Percentiles rank a stretch among this genome's conserved stretches.
phyloP scores from a whole-genome alignment of 345 rosid genomes.

The Salix exigua region DNA sequence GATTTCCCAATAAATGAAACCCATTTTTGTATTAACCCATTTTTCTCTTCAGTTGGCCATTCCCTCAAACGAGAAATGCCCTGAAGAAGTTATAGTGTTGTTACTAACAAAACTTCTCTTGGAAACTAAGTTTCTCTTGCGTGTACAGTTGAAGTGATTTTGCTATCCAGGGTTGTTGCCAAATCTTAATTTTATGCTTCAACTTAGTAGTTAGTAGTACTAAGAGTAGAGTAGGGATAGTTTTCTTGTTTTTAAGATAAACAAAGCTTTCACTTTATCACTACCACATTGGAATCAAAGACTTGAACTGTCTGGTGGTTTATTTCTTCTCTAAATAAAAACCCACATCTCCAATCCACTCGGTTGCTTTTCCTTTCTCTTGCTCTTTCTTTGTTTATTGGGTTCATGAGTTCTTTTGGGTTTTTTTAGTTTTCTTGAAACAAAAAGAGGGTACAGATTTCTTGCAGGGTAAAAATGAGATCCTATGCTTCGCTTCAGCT shows the following conservation, averaged over 20 bases:
- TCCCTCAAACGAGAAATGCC: too few relatives aligned
- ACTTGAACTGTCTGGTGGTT: constrained; percentile 8
- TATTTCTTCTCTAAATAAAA: constrained; percentile 7
- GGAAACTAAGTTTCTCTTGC: constrained; percentile 58
- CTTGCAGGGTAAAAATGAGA: constrained; percentile 39
- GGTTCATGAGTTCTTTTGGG: constrained; percentile 33
- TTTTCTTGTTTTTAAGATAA: constrained; percentile 9
- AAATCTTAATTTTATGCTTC: constrained; percentile 42
- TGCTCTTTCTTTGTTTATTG: neutral
- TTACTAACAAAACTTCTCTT: constrained; percentile 49
- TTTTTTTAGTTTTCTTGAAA: constrained; percentile 11
- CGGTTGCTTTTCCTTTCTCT: constrained; percentile 7
- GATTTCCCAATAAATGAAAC: too few relatives aligned
- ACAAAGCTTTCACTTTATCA: neutral
- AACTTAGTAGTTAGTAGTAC: neutral
- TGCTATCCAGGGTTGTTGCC: constrained; percentile 54
- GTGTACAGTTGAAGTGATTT: constrained; percentile 16
- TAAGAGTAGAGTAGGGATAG: neutral
- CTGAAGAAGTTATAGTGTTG: neutral
- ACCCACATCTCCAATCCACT: constrained; percentile 14
- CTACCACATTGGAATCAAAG: constrained; percentile 13
- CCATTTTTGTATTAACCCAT: too few relatives aligned
- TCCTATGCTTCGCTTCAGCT: constrained; percentile 31
- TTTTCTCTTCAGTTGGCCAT: too few relatives aligned
- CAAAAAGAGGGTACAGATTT: constrained; percentile 15